These are phyloP conservation scores for Graphilbum fragrans DNA, from an alignment of 2,329 filamentous ascomycete genomes.

Conservation along the genomic window DNA sequence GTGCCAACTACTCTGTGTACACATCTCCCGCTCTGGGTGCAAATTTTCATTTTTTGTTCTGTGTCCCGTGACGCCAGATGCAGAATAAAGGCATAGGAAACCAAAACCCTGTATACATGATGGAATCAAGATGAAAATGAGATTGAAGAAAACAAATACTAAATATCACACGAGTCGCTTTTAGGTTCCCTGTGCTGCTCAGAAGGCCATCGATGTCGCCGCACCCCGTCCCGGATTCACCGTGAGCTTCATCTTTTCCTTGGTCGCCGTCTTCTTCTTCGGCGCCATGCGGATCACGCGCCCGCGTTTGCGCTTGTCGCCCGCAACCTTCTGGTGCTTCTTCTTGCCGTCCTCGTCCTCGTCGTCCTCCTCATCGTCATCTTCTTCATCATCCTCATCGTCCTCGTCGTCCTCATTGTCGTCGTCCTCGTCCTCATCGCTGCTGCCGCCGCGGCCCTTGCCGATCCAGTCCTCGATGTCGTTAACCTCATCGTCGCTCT, in stretches of 20 bases:
- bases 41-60: no score
- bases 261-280: conserved; percentile 47
- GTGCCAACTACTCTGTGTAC: no score
- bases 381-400: conserved; percentile 32
- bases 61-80: no score
- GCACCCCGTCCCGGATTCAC: conserved; percentile 4
- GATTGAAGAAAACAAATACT: no score
- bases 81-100: no score
- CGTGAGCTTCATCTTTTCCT: conserved; percentile 11
- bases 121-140: no score
- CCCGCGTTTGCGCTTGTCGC: conserved; percentile 43
- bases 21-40: no score
- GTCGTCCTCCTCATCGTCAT: conserved; percentile 43
- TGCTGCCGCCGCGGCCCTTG: conserved; percentile 52
- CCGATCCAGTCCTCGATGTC: conserved; percentile 91
- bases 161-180: neutral
- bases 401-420: conserved; percentile 33
- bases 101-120: no score
- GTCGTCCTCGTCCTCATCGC: conserved; percentile 44
- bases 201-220: neutral
- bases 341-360: conserved; percentile 30
- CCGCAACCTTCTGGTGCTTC: conserved; percentile 41
- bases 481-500: conserved; percentile 65
- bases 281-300: conserved; percentile 33
- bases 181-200: neutral